phyloP scores from a whole-genome alignment of 202 grass and related monocot genomes.

The Schoenoplectus triqueter region DNA sequence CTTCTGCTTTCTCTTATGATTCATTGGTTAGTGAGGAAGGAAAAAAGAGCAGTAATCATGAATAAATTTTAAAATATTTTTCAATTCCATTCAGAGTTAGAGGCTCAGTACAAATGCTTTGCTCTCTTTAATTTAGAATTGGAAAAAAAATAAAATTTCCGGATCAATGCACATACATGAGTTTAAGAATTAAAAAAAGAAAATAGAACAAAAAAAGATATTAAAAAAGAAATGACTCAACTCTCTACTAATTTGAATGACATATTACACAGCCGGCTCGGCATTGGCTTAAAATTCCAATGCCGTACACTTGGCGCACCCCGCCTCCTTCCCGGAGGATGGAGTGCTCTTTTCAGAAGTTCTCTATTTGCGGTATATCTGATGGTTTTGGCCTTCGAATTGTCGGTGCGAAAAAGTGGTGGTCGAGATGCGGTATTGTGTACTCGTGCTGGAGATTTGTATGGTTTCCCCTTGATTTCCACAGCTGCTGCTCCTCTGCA shows the following conservation, averaged over 20 bases:
- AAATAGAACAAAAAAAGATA: not conserved
- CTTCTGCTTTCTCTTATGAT: not conserved
- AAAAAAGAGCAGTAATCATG: not conserved
- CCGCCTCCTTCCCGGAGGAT: constrained; percentile 44
- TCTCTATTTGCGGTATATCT: constrained; percentile 53
- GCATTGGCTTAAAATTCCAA: constrained; percentile 69
- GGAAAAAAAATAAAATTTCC: not conserved
- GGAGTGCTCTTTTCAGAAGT: constrained; percentile 71
- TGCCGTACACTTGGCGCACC: constrained; percentile 36
- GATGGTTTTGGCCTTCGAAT: not conserved
- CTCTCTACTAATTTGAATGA: constrained; percentile 23
- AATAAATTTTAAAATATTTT: not conserved
- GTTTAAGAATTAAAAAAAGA: not conserved
- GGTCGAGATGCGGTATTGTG: not conserved
- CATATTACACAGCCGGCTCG: constrained; percentile 65
- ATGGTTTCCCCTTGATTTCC: constrained; percentile 12
- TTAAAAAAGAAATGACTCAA: constrained; percentile 5
- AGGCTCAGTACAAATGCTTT: constrained; percentile 9
- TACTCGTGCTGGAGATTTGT: not conserved
- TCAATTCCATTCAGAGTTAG: not conserved
- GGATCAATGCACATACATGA: not conserved
- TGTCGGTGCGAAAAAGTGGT: not conserved
- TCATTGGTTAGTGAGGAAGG: not conserved
- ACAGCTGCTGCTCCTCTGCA: not conserved
- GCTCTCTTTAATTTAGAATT: not conserved